Base-by-base conservation (phyloP, 148 eudicot genomes). In the Camellia sinensis region DNA sequence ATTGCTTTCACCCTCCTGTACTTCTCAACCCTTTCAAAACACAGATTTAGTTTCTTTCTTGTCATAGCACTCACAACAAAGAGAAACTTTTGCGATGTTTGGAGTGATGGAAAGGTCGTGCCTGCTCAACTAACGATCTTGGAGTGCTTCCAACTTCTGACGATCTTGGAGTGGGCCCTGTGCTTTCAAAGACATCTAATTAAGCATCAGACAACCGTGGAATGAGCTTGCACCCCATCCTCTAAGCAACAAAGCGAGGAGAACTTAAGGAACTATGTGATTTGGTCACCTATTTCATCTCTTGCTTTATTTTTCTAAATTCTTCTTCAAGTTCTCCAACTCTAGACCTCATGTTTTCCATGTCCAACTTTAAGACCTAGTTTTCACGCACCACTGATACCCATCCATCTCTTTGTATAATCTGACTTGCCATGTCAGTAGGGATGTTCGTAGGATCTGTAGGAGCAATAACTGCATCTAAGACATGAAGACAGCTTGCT, bases 251-350 rank as follows among this genome's bases (percentile, higher is more conserved):
- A 41, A 88, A 80, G 37, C 92, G 84, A 0, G 93, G 91, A 54
- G 97, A 90, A 60, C 82, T 80, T 13, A 89, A 77, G 59, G 89
- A 86, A 78, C 93, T 90, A 59, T 84, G 78, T 52, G 99, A 89
- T 77, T 90, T 92, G 40, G 85, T 87, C 59, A 90, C 97, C 85
- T 79, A 91, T 79, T 84, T 93, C 87, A 95, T 86, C 79, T 95
- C 89, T 71, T 83, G 89, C 87, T 89, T 93, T 73, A 95, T 93
- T 78, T 84, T 89, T 62, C 85, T 82, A 71, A 93, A 93, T 54
- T 93, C 97, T 86, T 92, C 83, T 86, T 95, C 99, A 9, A 95
- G 87, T 77, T 91, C 95, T 65, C 86, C 91, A 65, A 95, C 99
- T 81, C 92, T 80, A 66, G 92, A 86, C 81, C 87, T 91, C 95